Evolutionary conservation across 345 rosid species (phyloP).

Genomic region (Limnanthes douglasii): DNA sequence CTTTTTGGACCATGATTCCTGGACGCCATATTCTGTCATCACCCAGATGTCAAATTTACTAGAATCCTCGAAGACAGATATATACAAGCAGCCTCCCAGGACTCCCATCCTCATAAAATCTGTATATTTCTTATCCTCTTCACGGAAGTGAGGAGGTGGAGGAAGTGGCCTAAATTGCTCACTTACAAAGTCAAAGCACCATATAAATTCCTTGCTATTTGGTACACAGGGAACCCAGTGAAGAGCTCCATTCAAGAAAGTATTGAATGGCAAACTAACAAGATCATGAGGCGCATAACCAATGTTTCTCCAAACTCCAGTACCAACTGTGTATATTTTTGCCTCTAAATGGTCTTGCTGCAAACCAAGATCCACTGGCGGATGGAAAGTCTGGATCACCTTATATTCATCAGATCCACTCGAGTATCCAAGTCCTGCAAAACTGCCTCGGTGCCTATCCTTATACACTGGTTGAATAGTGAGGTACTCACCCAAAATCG

Average conservation of each 20-base stretch:
- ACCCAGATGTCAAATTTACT: not conserved
- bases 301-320: not conserved
- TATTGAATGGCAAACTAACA: not conserved
- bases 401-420: not conserved
- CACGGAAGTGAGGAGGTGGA: not conserved
- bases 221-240: not conserved
- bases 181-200: not conserved
- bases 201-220: not conserved
- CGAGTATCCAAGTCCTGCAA: not conserved
- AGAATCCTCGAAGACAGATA: not conserved
- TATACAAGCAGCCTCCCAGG: not conserved
- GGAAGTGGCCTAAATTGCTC: not conserved
- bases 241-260: not conserved
- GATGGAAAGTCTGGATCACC: not conserved
- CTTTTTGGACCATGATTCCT: not conserved
- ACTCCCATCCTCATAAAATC: not conserved
- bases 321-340: not conserved
- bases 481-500: not conserved
- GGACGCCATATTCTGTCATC: not conserved
- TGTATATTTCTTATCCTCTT: not conserved
- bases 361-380: not conserved
- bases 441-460: not conserved
- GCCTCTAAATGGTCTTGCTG: not conserved
- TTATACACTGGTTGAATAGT: not conserved
- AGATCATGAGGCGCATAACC: not conserved